These are phyloP conservation scores for Aspergillus awamori DNA, from an alignment of 2,329 filamentous ascomycete genomes.

Conservation along the genomic window DNA sequence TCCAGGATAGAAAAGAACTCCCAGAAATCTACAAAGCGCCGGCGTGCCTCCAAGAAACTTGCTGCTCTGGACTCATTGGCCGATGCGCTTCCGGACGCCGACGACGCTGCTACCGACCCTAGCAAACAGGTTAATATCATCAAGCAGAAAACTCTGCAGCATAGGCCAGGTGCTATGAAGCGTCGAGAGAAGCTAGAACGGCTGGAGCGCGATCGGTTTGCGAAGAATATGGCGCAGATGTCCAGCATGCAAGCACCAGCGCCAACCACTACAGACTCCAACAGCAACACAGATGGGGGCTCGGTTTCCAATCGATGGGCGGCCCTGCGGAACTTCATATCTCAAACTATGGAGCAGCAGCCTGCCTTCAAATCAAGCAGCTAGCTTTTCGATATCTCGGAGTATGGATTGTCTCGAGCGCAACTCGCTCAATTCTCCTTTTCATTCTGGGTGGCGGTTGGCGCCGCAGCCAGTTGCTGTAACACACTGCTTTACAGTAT, in stretches of 20 bases:
- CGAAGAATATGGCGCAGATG: constrained; percentile 78
- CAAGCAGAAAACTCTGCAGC: constrained; percentile 72
- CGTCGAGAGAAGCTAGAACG: constrained; percentile 77
- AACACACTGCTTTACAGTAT: not conserved
- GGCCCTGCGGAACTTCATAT: constrained; percentile 80
- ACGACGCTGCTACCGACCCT: constrained; percentile 52
- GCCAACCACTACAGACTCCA: constrained; percentile 23
- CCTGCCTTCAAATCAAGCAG: constrained; percentile 64
- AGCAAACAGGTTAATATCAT: constrained; percentile 67
- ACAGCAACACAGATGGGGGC: constrained; percentile 18
- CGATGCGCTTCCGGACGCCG: constrained; percentile 72
- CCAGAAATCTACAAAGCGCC: constrained; percentile 61
- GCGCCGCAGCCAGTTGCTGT: not conserved
- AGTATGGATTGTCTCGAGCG: not conserved
- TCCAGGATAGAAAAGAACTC: constrained; percentile 70
- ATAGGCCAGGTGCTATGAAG: constrained; percentile 77
- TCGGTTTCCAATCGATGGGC: constrained; percentile 70
- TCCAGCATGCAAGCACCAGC: constrained; percentile 45
- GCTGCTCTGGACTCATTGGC: constrained; percentile 74
- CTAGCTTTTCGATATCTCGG: constrained; percentile 20
- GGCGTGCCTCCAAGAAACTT: constrained; percentile 76
- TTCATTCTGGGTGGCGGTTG: not conserved
- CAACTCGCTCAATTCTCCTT: not conserved
- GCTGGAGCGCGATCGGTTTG: constrained; percentile 82
- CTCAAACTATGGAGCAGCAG: constrained; percentile 85